A percentile compares a stretch with the other conserved stretches of the same genome.
These are phyloP conservation scores for Silybum marianum DNA, from an alignment of 129 eudicot species.

Conservation along the genomic window DNA sequence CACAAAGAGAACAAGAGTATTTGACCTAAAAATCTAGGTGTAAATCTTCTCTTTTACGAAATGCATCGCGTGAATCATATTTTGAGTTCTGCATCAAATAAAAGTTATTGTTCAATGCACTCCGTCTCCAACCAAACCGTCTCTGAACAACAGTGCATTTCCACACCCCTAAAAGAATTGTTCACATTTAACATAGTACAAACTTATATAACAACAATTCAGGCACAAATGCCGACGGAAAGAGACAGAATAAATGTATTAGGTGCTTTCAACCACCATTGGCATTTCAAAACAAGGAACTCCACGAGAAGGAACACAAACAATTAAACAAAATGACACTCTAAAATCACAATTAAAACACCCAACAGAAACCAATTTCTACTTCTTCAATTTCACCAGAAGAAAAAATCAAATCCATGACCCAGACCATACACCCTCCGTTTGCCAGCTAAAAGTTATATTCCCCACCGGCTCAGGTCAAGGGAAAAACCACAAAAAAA, in stretches of 20 bases:
- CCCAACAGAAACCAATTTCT: conserved; percentile 1
- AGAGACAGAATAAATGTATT: background rate
- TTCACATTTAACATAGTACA: background rate
- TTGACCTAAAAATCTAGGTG: background rate
- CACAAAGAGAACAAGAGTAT: background rate
- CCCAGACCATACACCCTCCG: background rate
- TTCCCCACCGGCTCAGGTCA: background rate
- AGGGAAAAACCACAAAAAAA: too few species aligned
- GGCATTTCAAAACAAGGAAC: conserved; percentile 5
- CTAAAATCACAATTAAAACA: background rate
- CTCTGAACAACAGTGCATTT: background rate
- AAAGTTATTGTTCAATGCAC: background rate
- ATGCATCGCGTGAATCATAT: background rate
- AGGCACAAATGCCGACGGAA: background rate
- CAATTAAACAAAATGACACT: background rate
- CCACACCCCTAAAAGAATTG: background rate
- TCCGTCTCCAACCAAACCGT: background rate
- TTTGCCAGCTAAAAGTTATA: background rate
- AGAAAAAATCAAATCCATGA: background rate
- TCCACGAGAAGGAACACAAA: background rate
- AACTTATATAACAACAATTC: background rate
- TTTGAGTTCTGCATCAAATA: background rate
- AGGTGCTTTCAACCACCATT: conserved; percentile 13
- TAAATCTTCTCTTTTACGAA: background rate
- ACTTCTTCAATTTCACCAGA: background rate